Base-by-base conservation (phyloP, 495 filamentous ascomycete genomes). In the Podospora didyma region DNA sequence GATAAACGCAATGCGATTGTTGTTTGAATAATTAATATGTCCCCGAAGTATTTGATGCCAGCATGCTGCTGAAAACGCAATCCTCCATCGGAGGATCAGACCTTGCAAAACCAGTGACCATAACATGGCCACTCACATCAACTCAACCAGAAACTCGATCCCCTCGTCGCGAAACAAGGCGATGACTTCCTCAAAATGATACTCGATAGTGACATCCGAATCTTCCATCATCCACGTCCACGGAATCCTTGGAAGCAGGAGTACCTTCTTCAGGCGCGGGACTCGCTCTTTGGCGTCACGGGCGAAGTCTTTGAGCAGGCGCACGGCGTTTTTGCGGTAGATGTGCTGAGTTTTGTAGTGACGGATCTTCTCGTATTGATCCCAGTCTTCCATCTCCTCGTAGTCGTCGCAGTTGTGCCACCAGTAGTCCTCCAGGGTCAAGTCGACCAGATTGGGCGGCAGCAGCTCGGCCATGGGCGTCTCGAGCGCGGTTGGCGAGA, bases 351-450 rank as follows among this genome's bases (percentile, higher is more conserved):
- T 9, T 21, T 47, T 17, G 57, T 68, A 70, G 56, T 70, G 59
- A 2, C 4, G 20, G 1, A 68, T 46, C 54, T 58, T 65, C 5
- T 64, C 12, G n/a, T 11, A 3, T 7, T 21, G 16, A 4, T 7
- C n/a, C 67, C 67, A 68, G 21, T 52, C 31, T 0, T 59, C 54
- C 49, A 70, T 58, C 0, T 21, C 35, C 16, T 60, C 47, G 52
- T 51, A 58, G 24, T 46, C 49, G 7, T 53, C 22, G 6, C 51
- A 44, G 53, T 61, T 61, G 42, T 37, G 35, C 67, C 67, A 71
- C 69, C 69, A 69, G 62, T 61, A 71, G 53, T 71, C 69, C 35
- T 69, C 67, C 19, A 71, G 59, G 1, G 62, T 59, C 7, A 71
- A 54, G 51, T 68, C 65, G 21, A 68, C 61, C 16, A 71, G 61